Evolutionary conservation across 2,329 filamentous ascomycete genomes (phyloP).

Genomic region (Akanthomyces muscarius): DNA sequence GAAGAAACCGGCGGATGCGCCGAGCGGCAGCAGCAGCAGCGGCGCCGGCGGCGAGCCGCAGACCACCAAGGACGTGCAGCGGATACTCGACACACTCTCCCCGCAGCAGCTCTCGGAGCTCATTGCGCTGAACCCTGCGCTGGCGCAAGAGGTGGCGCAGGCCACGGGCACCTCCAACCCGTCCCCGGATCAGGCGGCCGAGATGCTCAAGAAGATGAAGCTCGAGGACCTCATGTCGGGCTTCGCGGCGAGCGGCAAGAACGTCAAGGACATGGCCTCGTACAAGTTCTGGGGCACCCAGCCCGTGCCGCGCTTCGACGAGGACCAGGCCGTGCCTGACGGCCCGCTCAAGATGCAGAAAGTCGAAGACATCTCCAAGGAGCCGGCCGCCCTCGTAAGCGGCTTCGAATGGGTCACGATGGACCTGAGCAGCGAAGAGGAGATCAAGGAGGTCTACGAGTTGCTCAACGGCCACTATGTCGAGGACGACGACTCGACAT

Average conservation of each 20-base stretch:
- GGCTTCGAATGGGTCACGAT: constrained; percentile 95
- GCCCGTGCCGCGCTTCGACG: constrained; percentile 80
- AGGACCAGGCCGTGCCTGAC: constrained; percentile 57
- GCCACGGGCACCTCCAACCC: constrained; percentile 35
- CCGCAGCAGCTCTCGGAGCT: constrained; percentile 60
- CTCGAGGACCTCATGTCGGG: constrained; percentile 71
- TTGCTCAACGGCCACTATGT: constrained; percentile 92
- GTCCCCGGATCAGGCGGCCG: constrained; percentile 42
- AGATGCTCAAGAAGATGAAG: constrained; percentile 58
- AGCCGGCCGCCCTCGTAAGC: constrained; percentile 68
- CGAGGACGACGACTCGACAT: constrained; percentile 94
- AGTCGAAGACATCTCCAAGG: constrained; percentile 72
- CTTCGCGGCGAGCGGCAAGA: constrained; percentile 74
- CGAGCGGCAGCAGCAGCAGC: constrained; percentile 30
- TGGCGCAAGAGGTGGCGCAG: constrained; percentile 54
- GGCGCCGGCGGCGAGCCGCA: constrained; percentile 22
- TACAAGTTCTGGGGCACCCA: constrained; percentile 99
- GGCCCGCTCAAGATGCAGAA: constrained; percentile 81
- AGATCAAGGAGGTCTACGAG: constrained; percentile 87
- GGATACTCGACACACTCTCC: constrained; percentile 51
- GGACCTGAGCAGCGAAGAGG: constrained; percentile 72
- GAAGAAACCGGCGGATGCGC: constrained; percentile 35
- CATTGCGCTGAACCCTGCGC: constrained; percentile 66
- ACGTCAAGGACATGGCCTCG: constrained; percentile 90
- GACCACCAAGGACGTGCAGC: constrained; percentile 40